Evolutionary conservation across 805 yeast species (phyloP).

Genomic region (Pichia pseudocactophila): DNA sequence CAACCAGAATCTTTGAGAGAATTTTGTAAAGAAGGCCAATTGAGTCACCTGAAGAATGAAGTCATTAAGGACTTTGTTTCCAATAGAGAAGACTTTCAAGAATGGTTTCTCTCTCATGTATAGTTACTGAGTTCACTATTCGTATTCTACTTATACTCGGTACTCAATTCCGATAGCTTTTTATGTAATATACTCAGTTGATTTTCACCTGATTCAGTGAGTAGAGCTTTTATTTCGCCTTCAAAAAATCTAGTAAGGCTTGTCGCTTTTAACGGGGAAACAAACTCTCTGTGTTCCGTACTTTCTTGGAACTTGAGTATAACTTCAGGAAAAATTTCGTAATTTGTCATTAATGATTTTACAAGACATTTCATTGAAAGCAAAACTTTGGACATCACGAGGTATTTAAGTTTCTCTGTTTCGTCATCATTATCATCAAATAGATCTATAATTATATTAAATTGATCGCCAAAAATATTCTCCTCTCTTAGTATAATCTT

Average conservation of each 20-base stretch:
- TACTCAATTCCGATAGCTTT: constrained; percentile 5
- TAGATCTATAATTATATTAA: constrained; percentile 9
- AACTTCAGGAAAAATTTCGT: constrained; percentile 15
- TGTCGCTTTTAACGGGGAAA: background rate
- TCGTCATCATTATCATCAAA: constrained; percentile 12
- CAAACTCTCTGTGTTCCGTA: constrained; percentile 14
- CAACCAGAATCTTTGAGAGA: constrained; percentile 74
- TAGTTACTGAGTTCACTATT: too few relatives aligned
- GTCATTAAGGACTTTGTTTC: constrained; percentile 19
- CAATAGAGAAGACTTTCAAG: constrained; percentile 49
- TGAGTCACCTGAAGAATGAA: constrained; percentile 54
- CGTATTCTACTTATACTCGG: background rate
- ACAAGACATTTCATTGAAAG: constrained; percentile 13
- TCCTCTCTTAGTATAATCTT: constrained; percentile 35
- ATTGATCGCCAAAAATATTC: constrained; percentile 18
- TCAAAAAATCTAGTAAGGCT: constrained; percentile 5
- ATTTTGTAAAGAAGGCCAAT: constrained; percentile 71
- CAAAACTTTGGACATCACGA: constrained; percentile 13
- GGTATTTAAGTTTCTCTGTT: constrained; percentile 6
- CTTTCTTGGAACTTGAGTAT: constrained; percentile 18
- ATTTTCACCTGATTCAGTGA: background rate
- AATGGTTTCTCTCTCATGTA: constrained; percentile 30
- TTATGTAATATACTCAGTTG: constrained; percentile 7
- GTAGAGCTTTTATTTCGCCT: constrained; percentile 10
- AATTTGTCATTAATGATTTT: constrained; percentile 11